phyloP scores from a whole-genome alignment of 1,284 basidiomycete species.

The Cutaneotrichosporon sp. region DNA sequence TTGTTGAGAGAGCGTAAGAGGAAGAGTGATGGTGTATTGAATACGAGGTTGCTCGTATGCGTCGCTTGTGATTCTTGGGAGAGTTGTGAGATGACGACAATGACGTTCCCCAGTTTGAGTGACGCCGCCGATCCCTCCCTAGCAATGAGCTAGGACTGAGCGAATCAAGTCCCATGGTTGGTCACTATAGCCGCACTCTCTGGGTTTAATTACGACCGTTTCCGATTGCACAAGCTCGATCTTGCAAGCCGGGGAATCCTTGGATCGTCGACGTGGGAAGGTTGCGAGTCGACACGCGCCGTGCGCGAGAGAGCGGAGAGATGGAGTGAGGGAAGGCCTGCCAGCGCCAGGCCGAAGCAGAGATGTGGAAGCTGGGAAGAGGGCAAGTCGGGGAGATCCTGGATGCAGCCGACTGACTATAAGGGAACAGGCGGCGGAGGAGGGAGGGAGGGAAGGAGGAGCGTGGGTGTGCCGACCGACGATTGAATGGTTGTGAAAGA shows the following conservation, averaged over 20 bases:
- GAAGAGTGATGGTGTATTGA: background rate
- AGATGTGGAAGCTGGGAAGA: too few relatives aligned
- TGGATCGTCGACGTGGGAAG: background rate
- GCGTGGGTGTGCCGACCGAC: too few relatives aligned
- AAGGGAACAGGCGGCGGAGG: too few relatives aligned
- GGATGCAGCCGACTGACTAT: too few relatives aligned
- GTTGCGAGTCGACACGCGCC: too few relatives aligned
- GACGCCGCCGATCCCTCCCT: background rate
- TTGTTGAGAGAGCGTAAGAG: background rate
- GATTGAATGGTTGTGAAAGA: too few relatives aligned
- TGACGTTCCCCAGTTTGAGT: conserved; percentile 1
- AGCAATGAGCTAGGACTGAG: background rate
- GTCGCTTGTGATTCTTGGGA: background rate
- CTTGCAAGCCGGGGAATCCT: too few relatives aligned
- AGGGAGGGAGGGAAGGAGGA: too few relatives aligned
- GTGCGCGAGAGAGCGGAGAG: too few relatives aligned
- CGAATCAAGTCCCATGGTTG: conserved; percentile 4
- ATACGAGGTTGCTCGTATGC: background rate
- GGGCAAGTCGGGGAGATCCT: too few relatives aligned
- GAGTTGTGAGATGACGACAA: background rate
- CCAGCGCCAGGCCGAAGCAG: too few relatives aligned
- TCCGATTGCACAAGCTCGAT: background rate
- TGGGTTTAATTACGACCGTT: background rate
- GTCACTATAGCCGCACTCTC: background rate
- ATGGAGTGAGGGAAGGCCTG: too few relatives aligned